Percentiles rank a stretch among this genome's conserved stretches.
Conservation (phyloP, 1,284 basidiomycete genomes). For the Microbotryum saponariae region DNA sequence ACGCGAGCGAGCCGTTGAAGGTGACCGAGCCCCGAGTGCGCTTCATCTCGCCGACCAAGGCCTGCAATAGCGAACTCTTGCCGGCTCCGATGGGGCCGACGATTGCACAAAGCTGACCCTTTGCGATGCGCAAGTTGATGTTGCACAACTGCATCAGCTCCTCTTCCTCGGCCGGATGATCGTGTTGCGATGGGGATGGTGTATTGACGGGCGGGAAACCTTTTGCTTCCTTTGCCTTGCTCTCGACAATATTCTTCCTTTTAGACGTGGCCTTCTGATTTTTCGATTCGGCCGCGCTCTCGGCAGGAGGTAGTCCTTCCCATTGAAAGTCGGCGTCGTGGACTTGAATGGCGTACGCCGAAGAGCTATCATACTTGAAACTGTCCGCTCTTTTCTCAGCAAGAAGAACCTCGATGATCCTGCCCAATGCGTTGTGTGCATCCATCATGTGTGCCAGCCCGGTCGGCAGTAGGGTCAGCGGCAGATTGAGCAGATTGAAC, state of each 20-base stretch:
- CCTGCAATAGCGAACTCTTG: constrained; percentile 62
- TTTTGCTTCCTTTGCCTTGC: not conserved
- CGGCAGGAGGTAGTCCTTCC: constrained; percentile 62
- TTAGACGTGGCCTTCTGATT: constrained; percentile 25
- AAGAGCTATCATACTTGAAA: constrained; percentile 48
- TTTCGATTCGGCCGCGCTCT: constrained; percentile 44
- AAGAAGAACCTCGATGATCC: constrained; percentile 51
- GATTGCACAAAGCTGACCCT: constrained; percentile 56
- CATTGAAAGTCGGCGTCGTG: constrained; percentile 68
- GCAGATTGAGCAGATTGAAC: constrained; percentile 55
- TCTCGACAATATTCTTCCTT: constrained; percentile 7
- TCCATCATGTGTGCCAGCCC: constrained; percentile 45
- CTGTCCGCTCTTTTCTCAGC: constrained; percentile 64
- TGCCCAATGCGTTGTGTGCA: constrained; percentile 62
- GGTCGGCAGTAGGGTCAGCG: not conserved
- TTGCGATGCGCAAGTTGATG: constrained; percentile 51
- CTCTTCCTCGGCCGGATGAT: too few species aligned
- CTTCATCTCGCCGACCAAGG: constrained; percentile 67
- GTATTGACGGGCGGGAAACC: constrained; percentile 8
- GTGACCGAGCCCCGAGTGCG: constrained; percentile 49
- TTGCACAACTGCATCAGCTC: constrained; percentile 50
- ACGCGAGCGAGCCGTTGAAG: constrained; percentile 34
- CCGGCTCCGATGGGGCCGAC: constrained; percentile 55
- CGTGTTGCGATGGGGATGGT: not conserved
- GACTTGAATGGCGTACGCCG: constrained; percentile 58